Evolutionary conservation across 768 basidiomycete species (phyloP), one percentile per base, ranked within the genome.

Genomic region (Kwoniella mangroviensis): DNA sequence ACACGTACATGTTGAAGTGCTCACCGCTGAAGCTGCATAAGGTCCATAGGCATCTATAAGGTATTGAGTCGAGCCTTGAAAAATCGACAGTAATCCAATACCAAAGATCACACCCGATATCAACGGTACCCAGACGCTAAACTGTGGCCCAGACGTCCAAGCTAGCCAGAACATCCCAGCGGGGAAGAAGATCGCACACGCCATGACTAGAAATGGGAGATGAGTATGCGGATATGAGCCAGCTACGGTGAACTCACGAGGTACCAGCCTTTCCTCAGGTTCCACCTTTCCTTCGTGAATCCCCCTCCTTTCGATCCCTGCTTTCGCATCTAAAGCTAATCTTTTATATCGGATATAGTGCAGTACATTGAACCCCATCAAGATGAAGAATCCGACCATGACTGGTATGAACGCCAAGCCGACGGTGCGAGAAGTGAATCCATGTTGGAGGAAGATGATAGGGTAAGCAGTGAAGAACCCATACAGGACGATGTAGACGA

Each of bases 121-220:
- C 63, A 75, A 70, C 2, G 69, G 59, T 24, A 69, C 24, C 74
- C 74, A 75, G n/a, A 71, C 55, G 41, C 40, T 68, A 56, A 59
- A 71, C 3, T 67, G 43, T 3, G 69, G 49, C 10, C 40, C 49
- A 6, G 74, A 75, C 1, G 74, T 75, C 74, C 74, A 75, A 6
- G 74, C 74, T 52, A 75, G 63, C 74, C 74, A 75, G 52, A 75
- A 75, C n/a, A 75, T 40, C 13, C 71, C 72, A n/a, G 59, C 59
- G 3, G 74, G 74, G 42, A 75, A 67, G 40, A 73, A 55, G 24
- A 66, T 53, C 13, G 55, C 55, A n/a, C 59, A 55, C 10, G 41
- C 57, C 66, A 75, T 64, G 11, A 75, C 74, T 75, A 22, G 34
- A 34, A 34, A 34, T 5, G 34, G 34, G 34, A 34, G 34, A 34